Conservation (phyloP, 1,284 basidiomycete species). For the Microbotryum scabiosae region DNA sequence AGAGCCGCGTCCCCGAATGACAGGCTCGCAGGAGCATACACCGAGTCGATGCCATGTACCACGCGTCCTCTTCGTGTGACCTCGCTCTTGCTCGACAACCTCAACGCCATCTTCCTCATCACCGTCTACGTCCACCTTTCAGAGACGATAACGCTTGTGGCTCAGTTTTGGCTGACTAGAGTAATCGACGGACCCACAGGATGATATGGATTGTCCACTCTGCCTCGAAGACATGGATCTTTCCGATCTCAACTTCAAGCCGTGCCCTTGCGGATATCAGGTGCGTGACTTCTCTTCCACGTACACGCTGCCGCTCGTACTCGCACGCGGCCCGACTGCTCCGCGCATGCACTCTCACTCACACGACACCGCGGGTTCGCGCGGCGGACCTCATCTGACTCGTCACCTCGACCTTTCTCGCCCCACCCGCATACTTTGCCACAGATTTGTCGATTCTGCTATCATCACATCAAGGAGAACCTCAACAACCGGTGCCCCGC, state of each 20-base stretch:
- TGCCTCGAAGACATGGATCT: conserved; percentile 99
- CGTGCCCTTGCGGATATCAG: conserved; percentile 97
- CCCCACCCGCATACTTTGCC: background rate
- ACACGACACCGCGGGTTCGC: background rate
- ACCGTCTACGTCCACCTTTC: background rate
- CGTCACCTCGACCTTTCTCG: background rate
- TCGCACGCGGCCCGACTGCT: background rate
- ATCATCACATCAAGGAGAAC: conserved; percentile 96
- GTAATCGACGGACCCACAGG: conserved; percentile 43
- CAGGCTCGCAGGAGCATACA: background rate
- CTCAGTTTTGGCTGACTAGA: background rate
- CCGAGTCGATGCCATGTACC: background rate
- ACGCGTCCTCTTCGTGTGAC: background rate
- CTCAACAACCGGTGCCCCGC: conserved; percentile 95
- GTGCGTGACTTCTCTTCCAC: conserved; percentile 44
- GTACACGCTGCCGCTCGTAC: background rate
- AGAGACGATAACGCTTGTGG: background rate
- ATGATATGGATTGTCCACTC: conserved; percentile 94
- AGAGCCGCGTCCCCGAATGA: too few relatives aligned
- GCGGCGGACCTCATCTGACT: background rate
- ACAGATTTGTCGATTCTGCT: conserved; percentile 98
- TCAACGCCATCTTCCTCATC: too few relatives aligned
- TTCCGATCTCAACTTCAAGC: conserved; percentile 98
- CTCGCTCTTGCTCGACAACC: background rate
- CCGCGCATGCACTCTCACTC: background rate